Evolutionary conservation across 2,329 filamentous ascomycete species (phyloP).

Genomic region (Penicillium sp.): DNA sequence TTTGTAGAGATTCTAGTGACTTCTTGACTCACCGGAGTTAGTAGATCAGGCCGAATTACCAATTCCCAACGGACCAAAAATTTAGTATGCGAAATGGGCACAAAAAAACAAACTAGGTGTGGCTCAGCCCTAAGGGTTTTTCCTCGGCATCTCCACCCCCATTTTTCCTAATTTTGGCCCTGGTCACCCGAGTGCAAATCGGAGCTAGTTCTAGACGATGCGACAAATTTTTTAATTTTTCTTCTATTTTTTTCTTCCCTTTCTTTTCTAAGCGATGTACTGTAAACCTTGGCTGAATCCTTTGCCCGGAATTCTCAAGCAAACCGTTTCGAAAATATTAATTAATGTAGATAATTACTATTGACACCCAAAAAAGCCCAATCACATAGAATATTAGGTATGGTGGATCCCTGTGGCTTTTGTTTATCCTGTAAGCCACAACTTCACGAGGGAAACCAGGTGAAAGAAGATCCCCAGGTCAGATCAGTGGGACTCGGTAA

Average conservation of each 20-base stretch:
- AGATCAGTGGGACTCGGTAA: slow-evolving; percentile 23
- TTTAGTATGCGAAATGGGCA: background rate
- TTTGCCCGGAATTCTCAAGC: background rate
- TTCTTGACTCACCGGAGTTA: slow-evolving; percentile 9
- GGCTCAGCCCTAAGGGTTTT: slow-evolving; percentile 24
- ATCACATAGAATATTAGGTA: slow-evolving; percentile 3
- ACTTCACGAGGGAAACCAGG: background rate
- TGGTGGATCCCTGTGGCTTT: slow-evolving; percentile 11
- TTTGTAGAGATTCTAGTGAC: background rate
- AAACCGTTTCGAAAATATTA: background rate
- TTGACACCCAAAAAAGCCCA: slow-evolving; percentile 8
- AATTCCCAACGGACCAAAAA: background rate
- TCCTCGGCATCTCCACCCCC: slow-evolving; percentile 14
- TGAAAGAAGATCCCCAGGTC: slow-evolving; percentile 9
- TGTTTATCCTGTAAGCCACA: slow-evolving; percentile 14
- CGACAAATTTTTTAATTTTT: background rate
- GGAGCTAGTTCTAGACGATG: slow-evolving; percentile 11
- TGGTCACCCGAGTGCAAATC: slow-evolving; percentile 15
- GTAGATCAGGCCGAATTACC: slow-evolving; percentile 10
- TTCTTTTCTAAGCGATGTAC: slow-evolving; percentile 2
- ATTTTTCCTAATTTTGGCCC: slow-evolving; percentile 13
- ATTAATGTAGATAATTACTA: background rate
- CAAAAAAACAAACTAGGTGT: slow-evolving; percentile 16
- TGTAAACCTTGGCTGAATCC: slow-evolving; percentile 1
- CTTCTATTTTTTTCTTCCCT: background rate